These are phyloP conservation scores for Samsoniella hepiali DNA, from an alignment of 2,329 filamentous ascomycete genomes.

Conservation along the genomic window DNA sequence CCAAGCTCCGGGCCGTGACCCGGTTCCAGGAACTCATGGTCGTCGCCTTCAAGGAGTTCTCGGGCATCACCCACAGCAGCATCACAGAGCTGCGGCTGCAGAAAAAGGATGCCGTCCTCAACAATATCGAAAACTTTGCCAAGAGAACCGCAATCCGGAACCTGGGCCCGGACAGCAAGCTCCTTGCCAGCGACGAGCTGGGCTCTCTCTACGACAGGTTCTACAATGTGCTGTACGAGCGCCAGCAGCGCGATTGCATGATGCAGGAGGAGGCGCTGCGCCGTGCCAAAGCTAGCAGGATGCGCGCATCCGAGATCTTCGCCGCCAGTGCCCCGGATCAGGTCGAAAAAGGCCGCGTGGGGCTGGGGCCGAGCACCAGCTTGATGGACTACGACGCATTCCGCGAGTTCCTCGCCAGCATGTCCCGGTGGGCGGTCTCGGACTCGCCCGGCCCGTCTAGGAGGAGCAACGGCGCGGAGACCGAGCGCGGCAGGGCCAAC, in stretches of 20 bases:
- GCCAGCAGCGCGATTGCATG: constrained; percentile 76
- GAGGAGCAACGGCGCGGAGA: constrained; percentile 45
- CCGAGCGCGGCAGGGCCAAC: constrained; percentile 57
- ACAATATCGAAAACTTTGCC: constrained; percentile 95
- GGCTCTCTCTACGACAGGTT: constrained; percentile 92
- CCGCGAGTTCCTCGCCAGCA: constrained; percentile 84
- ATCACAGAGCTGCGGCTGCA: constrained; percentile 85
- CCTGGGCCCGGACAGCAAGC: constrained; percentile 91
- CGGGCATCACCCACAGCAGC: constrained; percentile 88
- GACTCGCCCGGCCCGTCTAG: constrained; percentile 68
- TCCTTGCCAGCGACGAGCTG: constrained; percentile 79
- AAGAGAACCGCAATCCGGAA: constrained; percentile 96
- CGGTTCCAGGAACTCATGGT: constrained; percentile 98
- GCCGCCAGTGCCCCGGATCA: constrained; percentile 42
- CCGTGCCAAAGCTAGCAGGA: constrained; percentile 57
- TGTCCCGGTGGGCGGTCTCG: constrained; percentile 89
- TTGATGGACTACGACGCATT: constrained; percentile 98
- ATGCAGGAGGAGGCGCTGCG: constrained; percentile 72
- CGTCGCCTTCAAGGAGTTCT: constrained; percentile 97
- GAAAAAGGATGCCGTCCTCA: constrained; percentile 90
- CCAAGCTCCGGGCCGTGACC: constrained; percentile 89
- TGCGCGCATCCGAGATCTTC: constrained; percentile 38
- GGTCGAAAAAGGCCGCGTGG: constrained; percentile 81
- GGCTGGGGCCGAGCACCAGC: constrained; percentile 81
- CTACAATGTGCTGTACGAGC: constrained; percentile 86